These are phyloP conservation scores for Globisporangium echinulatum DNA, from an alignment of 352 stramenopile genomes.

Conservation along the genomic window DNA sequence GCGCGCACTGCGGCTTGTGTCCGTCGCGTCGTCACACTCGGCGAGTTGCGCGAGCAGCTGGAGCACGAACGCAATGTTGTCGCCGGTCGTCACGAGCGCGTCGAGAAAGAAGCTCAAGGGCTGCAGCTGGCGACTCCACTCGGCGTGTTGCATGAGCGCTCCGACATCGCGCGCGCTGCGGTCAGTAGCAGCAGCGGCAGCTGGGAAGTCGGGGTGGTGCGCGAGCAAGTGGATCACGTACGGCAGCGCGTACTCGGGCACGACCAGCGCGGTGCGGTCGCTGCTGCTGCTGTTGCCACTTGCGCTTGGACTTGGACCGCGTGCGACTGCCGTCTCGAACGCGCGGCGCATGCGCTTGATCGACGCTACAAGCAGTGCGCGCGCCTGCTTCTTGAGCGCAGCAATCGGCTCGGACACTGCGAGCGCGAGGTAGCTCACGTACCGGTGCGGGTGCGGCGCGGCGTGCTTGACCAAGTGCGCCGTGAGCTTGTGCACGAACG, in stretches of 20 bases:
- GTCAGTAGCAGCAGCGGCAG: slow-evolving; percentile 15
- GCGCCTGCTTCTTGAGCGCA: slow-evolving; percentile 49
- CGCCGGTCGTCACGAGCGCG: slow-evolving; percentile 53
- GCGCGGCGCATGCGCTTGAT: slow-evolving; percentile 73
- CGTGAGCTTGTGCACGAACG: slow-evolving; percentile 74
- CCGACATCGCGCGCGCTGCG: background rate
- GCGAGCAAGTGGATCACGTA: slow-evolving; percentile 83
- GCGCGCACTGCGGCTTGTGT: slow-evolving; percentile 21
- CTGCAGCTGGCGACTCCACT: slow-evolving; percentile 48
- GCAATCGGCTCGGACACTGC: slow-evolving; percentile 45
- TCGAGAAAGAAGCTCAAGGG: slow-evolving; percentile 75
- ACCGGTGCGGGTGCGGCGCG: slow-evolving; percentile 68
- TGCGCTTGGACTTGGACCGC: background rate
- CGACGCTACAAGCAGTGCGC: slow-evolving; percentile 37
- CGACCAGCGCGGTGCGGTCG: slow-evolving; percentile 44
- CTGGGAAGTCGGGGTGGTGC: slow-evolving; percentile 65
- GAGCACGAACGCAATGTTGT: slow-evolving; percentile 85
- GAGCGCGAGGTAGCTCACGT: slow-evolving; percentile 68
- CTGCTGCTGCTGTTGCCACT: background rate
- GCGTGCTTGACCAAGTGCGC: slow-evolving; percentile 59
- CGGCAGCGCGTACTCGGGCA: slow-evolving; percentile 75
- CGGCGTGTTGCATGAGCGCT: slow-evolving; percentile 20
- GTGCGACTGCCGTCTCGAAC: slow-evolving; percentile 49
- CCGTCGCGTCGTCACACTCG: slow-evolving; percentile 53
- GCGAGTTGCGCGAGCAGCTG: slow-evolving; percentile 77